Base-by-base conservation (phyloP, 1,284 basidiomycete species). In the Cutaneotrichosporon sp. region DNA sequence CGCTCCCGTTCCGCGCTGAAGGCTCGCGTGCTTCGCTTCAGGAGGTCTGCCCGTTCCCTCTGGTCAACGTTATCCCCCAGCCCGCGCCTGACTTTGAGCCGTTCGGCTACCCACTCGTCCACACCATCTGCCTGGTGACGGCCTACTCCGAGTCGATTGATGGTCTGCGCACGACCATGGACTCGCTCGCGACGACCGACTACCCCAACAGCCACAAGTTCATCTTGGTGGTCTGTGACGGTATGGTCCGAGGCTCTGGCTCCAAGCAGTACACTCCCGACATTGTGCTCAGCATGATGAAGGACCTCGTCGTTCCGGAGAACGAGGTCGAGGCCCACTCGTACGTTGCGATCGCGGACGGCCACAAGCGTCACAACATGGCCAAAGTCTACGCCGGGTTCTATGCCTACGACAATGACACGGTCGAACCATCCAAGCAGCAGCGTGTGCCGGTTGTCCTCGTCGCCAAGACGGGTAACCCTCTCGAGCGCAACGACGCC, bases 361-460 rank as follows among this genome's bases (percentile, higher is more conserved):
- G 97, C 36, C 92, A 97, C 84, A 99, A 98, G 83, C 87, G 92
- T 26, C 96, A 98, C 85, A 99, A 99, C 81, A 97, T 97, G 94
- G 96, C 96, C 65, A 96, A 96, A 83, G 94, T 99, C 52, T 98
- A 90, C 74, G 94, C 96, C 38, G 97, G 97, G 5, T 99, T 93
- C 84, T 99, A 99, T 81, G 87, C 89, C 68, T 99, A 99, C 81
- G 94, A 98, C 79, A 87, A 94, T 75, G 86, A 89, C 63, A 97
- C 95, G 0, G 87, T 92, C 49, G 97, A 99, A 82, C 84, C 85
- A 36, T 90, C 89, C 65, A 99, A 99, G 83, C 96, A 99, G 81
- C 97, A 99, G 81, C 89, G 92, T 47, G 91, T 97, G 1, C 96
- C 97, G 18, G 90, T 99, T 74, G 88, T 99, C 36, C 85, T 99